Conservation (phyloP, 192 early-diverging fungal species). For the Coemansia sp. region DNA sequence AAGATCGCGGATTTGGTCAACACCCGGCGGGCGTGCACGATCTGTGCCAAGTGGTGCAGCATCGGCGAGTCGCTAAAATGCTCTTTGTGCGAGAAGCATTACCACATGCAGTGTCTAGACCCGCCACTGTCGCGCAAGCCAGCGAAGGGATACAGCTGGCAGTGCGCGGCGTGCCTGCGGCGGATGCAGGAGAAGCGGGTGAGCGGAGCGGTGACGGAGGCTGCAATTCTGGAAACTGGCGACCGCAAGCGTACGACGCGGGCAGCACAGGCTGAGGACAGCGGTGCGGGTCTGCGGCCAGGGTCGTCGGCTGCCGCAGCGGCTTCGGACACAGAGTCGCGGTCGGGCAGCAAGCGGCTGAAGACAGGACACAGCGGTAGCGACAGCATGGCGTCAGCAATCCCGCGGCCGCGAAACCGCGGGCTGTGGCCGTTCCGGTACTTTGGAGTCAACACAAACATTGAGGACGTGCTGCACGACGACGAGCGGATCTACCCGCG, state of each 20-base stretch:
- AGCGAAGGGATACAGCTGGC: slow-evolving; percentile 85
- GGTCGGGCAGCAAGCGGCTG: slow-evolving; percentile 44
- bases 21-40: slow-evolving; percentile 65
- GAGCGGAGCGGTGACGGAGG: slow-evolving; percentile 10
- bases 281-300: slow-evolving; percentile 13
- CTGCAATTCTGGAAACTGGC: slow-evolving; percentile 5
- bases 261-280: slow-evolving; percentile 28
- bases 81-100: slow-evolving; percentile 70
- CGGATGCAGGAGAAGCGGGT: slow-evolving; percentile 36
- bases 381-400: slow-evolving; percentile 20
- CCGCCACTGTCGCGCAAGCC: slow-evolving; percentile 76
- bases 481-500: slow-evolving; percentile 78
- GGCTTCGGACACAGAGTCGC: slow-evolving; percentile 49
- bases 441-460: slow-evolving; percentile 78
- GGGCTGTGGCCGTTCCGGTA: slow-evolving; percentile 88
- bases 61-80: slow-evolving; percentile 73
- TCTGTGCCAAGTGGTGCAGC: slow-evolving; percentile 72
- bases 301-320: not conserved
- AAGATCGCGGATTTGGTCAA: slow-evolving; percentile 75
- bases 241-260: slow-evolving; percentile 46
- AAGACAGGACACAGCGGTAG: slow-evolving; percentile 29
- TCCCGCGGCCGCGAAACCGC: slow-evolving; percentile 45
- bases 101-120: slow-evolving; percentile 81
- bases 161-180: slow-evolving; percentile 72
- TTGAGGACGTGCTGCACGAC: slow-evolving; percentile 67